Base-by-base conservation (phyloP, 352 stramenopile species). In the Phytophthora rubi region DNA sequence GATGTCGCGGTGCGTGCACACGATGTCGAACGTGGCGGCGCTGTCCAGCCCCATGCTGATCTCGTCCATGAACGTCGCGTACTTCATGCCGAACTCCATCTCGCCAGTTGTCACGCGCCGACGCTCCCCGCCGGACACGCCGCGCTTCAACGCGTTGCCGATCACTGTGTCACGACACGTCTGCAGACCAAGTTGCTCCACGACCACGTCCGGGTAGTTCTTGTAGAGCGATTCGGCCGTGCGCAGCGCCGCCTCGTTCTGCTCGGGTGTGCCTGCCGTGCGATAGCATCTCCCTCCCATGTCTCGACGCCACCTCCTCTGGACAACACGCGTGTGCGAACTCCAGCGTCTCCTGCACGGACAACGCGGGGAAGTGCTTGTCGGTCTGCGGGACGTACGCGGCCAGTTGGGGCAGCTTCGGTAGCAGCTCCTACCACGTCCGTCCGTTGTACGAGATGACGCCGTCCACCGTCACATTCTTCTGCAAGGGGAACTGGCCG, bases 11-110 rank as follows among this genome's bases (percentile, higher is more conserved):
- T 82, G 69, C 0, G 71, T 77, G 80, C 35, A 26, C 53, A 89
- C 80, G 65, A 98, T 98, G 56, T 98, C 92, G 62, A 80, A 97
- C 0, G 91, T 95, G 7, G 90, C 94, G 0, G 89, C 82, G 23
- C 78, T 82, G 77, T 98, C 92, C 12, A 98, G 80, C 3, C 94
- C 94, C 28, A 90, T 98, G 61, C 78, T 93, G 63, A 98, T 94
- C 77, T 95, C 85, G 72, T 98, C 93, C 67, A 83, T 83, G 55
- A 92, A 91, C 16, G 85, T 67, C 21, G 95, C 80, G 42, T 79
- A 83, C 64, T 79, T 73, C 33, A 73, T 73, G 23, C 76, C 72
- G 49, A 91, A 77, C 52, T 77, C 63, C 51, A 69, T 66, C n/a
- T 76, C 71, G 9, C 67, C 71, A 5, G 52, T 71, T 0, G 71